A percentile compares a stretch with the other conserved stretches of the same genome.
Evolutionary conservation across 306 rosid genomes (phyloP).

Genomic region (Glycine latifolia): DNA sequence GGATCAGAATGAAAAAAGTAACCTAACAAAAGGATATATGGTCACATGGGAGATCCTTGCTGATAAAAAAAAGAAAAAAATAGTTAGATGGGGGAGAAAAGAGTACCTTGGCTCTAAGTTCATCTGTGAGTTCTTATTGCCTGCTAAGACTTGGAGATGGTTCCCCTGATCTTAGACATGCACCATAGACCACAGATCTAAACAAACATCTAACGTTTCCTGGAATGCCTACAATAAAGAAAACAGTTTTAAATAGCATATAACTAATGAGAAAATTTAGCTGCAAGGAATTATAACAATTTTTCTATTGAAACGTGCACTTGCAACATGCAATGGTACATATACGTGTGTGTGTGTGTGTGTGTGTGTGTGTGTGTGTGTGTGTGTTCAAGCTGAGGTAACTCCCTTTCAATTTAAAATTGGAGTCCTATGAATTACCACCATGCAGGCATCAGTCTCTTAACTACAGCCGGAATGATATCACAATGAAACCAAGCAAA

Average conservation of each 20-base stretch:
- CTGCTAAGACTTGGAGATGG: slow-evolving; percentile 63
- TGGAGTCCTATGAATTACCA: slow-evolving; percentile 6
- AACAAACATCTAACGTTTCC: no score
- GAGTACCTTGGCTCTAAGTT: slow-evolving; percentile 73
- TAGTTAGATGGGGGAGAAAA: not conserved
- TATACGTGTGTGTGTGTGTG: no score
- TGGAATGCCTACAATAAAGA: no score
- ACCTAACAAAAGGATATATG: not conserved
- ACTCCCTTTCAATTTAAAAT: not conserved
- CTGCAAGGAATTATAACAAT: no score
- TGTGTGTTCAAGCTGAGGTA: no score
- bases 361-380: no score
- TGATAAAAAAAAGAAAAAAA: no score
- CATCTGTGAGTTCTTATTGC: slow-evolving; percentile 89
- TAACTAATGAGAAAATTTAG: no score
- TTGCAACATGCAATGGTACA: no score
- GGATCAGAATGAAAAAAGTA: slow-evolving; percentile 2
- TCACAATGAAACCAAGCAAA: slow-evolving; percentile 39
- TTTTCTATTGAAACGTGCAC: no score
- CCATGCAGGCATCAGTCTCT: slow-evolving; percentile 83
- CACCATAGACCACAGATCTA: no score
- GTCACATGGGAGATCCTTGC: not conserved
- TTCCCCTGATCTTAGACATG: slow-evolving; percentile 68
- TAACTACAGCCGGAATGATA: slow-evolving; percentile 78
- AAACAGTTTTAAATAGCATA: no score